Evolutionary conservation across 139 green algal species (phyloP).

Genomic region (Pseudopediastrum boryanum): DNA sequence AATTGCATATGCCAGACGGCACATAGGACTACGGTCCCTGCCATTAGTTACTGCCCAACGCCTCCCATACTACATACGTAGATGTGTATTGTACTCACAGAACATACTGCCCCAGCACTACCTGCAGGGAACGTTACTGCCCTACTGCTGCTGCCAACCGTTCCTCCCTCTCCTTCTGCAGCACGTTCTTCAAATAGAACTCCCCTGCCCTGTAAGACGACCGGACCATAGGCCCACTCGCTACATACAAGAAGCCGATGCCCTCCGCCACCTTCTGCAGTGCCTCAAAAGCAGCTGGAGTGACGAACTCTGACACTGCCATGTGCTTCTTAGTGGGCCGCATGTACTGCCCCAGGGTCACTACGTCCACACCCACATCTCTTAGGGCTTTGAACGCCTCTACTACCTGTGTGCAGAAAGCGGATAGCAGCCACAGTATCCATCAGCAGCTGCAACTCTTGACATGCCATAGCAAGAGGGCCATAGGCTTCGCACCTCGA

Average conservation of each 20-base stretch:
- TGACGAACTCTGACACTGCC: slow-evolving; percentile 97
- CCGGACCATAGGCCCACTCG: slow-evolving; percentile 92
- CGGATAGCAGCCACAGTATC: no score
- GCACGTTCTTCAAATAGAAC: slow-evolving; percentile 80
- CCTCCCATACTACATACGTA: no score
- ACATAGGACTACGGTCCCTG: no score
- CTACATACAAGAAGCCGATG: slow-evolving; percentile 95
- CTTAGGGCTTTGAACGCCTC: slow-evolving; percentile 63
- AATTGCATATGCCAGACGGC: no score
- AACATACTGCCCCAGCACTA: no score
- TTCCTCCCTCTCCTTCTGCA: slow-evolving; percentile 20
- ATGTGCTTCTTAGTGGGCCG: slow-evolving; percentile 97
- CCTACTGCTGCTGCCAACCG: slow-evolving; percentile 1
- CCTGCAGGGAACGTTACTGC: no score
- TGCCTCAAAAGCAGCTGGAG: slow-evolving; percentile 91
- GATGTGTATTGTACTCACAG: no score
- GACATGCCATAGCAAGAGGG: no score
- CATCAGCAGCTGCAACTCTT: no score
- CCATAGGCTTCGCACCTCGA: no score
- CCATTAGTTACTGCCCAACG: no score
- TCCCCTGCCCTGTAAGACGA: slow-evolving; percentile 94
- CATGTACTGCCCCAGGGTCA: slow-evolving; percentile 99
- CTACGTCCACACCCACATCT: slow-evolving; percentile 87
- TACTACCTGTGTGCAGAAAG: slow-evolving; percentile 39
- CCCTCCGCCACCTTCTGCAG: slow-evolving; percentile 83